Evolutionary conservation across 1,139 yeast genomes (phyloP).

Genomic region (Candida glucosophila): DNA sequence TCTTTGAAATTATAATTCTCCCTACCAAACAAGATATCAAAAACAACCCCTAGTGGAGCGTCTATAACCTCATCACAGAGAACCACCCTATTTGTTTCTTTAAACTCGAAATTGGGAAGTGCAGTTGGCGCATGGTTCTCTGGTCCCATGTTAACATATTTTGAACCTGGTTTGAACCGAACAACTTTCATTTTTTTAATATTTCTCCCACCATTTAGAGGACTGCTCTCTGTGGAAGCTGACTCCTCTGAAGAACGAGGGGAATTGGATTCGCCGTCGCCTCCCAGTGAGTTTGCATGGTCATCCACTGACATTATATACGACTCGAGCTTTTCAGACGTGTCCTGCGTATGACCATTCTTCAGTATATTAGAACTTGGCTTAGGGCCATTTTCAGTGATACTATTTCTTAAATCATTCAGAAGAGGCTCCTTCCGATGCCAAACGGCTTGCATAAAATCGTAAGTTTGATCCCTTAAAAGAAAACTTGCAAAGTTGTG

Average conservation of each 20-base stretch:
- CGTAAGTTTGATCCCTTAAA: slow-evolving; percentile 71
- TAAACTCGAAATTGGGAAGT: slow-evolving; percentile 10
- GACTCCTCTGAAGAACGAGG: slow-evolving; percentile 6
- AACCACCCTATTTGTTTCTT: slow-evolving; percentile 22
- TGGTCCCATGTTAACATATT: slow-evolving; percentile 30
- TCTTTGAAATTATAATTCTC: slow-evolving; percentile 30
- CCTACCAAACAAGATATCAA: slow-evolving; percentile 39
- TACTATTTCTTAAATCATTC: slow-evolving; percentile 7
- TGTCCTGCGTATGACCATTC: slow-evolving; percentile 2
- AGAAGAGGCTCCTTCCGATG: slow-evolving; percentile 8
- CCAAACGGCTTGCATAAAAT: slow-evolving; percentile 60
- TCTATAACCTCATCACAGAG: slow-evolving; percentile 24
- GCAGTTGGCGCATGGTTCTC: slow-evolving; percentile 27
- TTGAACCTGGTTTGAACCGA: slow-evolving; percentile 22
- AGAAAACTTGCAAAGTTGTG: slow-evolving; percentile 84
- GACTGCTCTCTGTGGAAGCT: slow-evolving; percentile 1
- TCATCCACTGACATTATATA: slow-evolving; percentile 27
- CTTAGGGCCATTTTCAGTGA: slow-evolving; percentile 5
- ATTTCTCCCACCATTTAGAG: slow-evolving; percentile 4
- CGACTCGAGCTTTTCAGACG: slow-evolving; percentile 14
- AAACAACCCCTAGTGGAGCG: slow-evolving; percentile 45
- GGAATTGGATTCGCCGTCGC: slow-evolving; percentile 3
- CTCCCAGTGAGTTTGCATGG: slow-evolving; percentile 7
- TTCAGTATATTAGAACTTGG: neutral
- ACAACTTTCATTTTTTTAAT: slow-evolving; percentile 9